Percentiles rank a stretch among this genome's conserved stretches.
These are phyloP conservation scores for Colletotrichum sp. DNA, from an alignment of 2,329 filamentous ascomycete genomes.

Conservation along the genomic window DNA sequence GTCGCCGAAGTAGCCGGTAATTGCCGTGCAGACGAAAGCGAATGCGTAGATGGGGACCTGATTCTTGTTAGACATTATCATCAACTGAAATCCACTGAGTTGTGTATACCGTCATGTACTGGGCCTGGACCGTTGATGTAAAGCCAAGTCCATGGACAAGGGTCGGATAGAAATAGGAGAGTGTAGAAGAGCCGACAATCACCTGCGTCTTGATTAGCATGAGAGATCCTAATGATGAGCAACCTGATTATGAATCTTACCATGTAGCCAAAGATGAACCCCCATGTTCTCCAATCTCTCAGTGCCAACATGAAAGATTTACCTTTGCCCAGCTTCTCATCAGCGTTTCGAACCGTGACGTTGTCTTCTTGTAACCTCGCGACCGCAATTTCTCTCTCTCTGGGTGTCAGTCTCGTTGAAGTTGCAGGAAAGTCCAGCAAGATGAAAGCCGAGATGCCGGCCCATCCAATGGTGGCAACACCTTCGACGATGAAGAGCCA, in stretches of 20 bases:
- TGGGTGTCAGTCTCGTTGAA: slow-evolving; percentile 55
- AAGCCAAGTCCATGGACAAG: slow-evolving; percentile 37
- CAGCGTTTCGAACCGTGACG: slow-evolving; percentile 66
- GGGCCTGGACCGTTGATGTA: slow-evolving; percentile 27
- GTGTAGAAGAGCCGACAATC: slow-evolving; percentile 34
- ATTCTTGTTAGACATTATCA: fast-evolving
- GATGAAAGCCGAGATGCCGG: slow-evolving; percentile 67
- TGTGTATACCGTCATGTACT: slow-evolving; percentile 42
- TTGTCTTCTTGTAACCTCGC: slow-evolving; percentile 65
- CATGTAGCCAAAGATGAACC: slow-evolving; percentile 46
- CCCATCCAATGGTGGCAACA: slow-evolving; percentile 67
- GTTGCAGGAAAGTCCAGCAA: slow-evolving; percentile 74
- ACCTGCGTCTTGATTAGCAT: slow-evolving; percentile 30
- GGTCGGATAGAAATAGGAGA: slow-evolving; percentile 38
- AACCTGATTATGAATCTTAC: slow-evolving; percentile 11
- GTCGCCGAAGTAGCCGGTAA: slow-evolving; percentile 54
- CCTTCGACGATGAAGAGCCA: slow-evolving; percentile 70
- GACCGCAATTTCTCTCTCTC: slow-evolving; percentile 61
- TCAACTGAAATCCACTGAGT: fast-evolving
- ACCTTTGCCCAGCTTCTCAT: slow-evolving; percentile 39
- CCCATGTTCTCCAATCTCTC: slow-evolving; percentile 44
- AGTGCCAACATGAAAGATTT: slow-evolving; percentile 29
- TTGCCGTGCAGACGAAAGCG: slow-evolving; percentile 53
- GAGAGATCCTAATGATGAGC: background rate
- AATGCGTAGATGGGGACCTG: slow-evolving; percentile 56